These are phyloP conservation scores for Aspergillus ellipticus DNA, from an alignment of 495 filamentous ascomycete species.

Conservation along the genomic window DNA sequence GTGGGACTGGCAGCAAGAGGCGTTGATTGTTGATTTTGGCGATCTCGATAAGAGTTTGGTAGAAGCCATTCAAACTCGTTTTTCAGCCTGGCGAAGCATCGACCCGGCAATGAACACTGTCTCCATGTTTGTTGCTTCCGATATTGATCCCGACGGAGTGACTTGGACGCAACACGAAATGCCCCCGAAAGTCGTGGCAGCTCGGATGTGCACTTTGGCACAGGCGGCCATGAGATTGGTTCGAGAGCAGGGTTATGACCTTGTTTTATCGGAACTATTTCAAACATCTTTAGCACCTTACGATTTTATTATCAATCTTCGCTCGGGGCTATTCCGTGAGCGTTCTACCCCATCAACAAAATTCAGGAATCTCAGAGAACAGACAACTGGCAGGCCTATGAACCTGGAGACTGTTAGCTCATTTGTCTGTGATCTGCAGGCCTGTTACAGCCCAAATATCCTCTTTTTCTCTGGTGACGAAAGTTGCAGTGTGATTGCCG, in stretches of 20 bases:
- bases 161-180: conserved; percentile 69
- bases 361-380: conserved; percentile 68
- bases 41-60: conserved; percentile 52
- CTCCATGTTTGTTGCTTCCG: conserved; percentile 77
- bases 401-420: conserved; percentile 40
- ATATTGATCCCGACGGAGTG: conserved; percentile 69
- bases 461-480: conserved; percentile 69
- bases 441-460: conserved; percentile 57
- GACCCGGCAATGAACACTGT: conserved; percentile 85
- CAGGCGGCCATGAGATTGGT: conserved; percentile 62
- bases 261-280: conserved; percentile 65
- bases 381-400: conserved; percentile 9
- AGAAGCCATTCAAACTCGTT: conserved; percentile 59
- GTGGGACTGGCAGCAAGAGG: conserved; percentile 88
- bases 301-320: conserved; percentile 77
- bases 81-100: conserved; percentile 73
- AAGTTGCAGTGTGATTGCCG: conserved; percentile 60
- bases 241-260: conserved; percentile 50
- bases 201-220: conserved; percentile 77
- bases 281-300: conserved; percentile 65
- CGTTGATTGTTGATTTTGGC: conserved; percentile 72
- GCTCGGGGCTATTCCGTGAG: conserved; percentile 39
- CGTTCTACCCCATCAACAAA: conserved; percentile 27
- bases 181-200: conserved; percentile 78
- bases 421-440: conserved; percentile 59